Conservation (phyloP, 2,329 filamentous ascomycete genomes). For the Amauroascus verrucosus region DNA sequence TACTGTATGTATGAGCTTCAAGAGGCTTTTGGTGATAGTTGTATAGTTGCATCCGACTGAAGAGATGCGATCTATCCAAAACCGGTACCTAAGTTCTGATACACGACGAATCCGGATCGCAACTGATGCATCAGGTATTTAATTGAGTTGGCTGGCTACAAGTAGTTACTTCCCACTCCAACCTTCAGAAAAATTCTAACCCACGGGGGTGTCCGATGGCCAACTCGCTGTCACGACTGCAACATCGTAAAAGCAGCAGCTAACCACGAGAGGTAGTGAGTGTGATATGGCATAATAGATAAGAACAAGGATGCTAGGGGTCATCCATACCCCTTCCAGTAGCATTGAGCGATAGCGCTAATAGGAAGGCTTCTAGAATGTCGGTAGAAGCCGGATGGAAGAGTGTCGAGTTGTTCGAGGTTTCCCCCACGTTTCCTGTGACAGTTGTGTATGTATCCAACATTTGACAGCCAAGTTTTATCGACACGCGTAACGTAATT, state of each 20-base stretch:
- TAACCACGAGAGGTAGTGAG: no score
- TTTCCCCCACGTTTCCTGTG: background rate
- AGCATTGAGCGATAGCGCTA: conserved; percentile 8
- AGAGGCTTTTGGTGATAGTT: no score
- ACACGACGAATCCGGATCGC: background rate
- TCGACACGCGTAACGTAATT: background rate
- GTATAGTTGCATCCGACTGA: no score
- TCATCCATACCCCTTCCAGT: conserved; percentile 1
- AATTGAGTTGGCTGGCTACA: no score
- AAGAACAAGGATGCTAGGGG: background rate
- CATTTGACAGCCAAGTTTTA: background rate
- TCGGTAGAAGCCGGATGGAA: conserved; percentile 7
- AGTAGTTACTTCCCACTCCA: no score
- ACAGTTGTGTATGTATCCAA: background rate
- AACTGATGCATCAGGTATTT: background rate
- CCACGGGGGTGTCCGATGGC: background rate
- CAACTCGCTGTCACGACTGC: background rate
- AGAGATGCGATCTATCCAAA: no score
- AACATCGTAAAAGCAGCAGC: background rate
- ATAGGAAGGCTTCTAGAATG: conserved; percentile 8
- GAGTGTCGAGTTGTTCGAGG: background rate
- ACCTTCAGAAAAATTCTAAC: no score
- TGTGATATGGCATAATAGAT: background rate
- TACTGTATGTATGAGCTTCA: background rate
- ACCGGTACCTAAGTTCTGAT: no score